Conservation (phyloP, 305 asterid genomes). For the Fraxinus paxiana region DNA sequence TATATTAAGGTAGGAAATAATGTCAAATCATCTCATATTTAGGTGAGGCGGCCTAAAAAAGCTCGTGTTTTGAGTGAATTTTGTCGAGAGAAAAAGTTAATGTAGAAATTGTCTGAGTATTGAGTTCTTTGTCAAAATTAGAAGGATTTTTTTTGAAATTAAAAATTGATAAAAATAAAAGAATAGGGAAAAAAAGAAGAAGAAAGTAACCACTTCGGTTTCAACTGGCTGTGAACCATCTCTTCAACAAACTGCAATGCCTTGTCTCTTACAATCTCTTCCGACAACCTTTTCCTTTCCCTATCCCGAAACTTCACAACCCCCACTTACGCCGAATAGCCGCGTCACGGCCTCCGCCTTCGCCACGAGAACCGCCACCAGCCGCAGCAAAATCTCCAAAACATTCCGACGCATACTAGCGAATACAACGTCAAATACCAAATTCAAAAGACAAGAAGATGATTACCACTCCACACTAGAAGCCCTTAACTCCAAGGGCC, state of each 20-base stretch:
- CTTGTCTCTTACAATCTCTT: slow-evolving; percentile 26
- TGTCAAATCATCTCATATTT: background rate
- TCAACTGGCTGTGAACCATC: background rate
- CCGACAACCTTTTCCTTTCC: slow-evolving; percentile 3
- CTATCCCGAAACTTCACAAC: background rate
- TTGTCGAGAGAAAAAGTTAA: background rate
- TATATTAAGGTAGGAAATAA: background rate
- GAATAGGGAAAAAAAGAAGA: background rate
- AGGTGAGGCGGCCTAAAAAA: background rate
- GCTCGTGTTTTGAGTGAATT: background rate
- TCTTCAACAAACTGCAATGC: slow-evolving; percentile 27
- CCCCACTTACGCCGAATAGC: slow-evolving; percentile 33
- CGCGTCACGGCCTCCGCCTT: slow-evolving; percentile 5
- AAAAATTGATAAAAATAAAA: background rate
- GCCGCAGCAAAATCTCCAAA: slow-evolving; percentile 16
- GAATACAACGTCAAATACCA: slow-evolving; percentile 33
- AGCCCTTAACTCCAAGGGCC: slow-evolving; percentile 91
- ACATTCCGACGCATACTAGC: slow-evolving; percentile 20
- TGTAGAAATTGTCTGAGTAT: background rate
- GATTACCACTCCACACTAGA: slow-evolving; percentile 78
- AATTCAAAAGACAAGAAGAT: slow-evolving; percentile 52
- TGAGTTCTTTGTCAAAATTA: background rate
- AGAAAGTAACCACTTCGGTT: background rate
- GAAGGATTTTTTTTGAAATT: background rate
- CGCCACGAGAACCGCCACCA: slow-evolving; percentile 1